Evolutionary conservation across 306 rosid species (phyloP), one percentile per base, ranked within the genome.

Genomic region (Quercus cerris): DNA sequence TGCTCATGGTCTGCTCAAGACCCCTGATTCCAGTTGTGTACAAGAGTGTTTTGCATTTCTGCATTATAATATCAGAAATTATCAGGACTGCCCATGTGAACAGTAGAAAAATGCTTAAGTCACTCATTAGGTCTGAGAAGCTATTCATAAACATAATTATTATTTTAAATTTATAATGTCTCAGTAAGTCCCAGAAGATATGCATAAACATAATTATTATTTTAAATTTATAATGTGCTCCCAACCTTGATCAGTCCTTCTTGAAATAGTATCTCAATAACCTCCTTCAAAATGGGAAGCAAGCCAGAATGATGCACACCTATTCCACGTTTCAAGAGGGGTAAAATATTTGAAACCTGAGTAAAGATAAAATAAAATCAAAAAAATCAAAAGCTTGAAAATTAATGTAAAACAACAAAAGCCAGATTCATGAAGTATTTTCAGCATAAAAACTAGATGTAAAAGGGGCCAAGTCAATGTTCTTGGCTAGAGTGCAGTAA

Each of bases 271-370:
- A 95, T 91, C 87, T 95, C 99, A 70, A 95, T 95, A 56, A 95
- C 98, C 87, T 95, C 99, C 89, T 93, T 95, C 76, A 95, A 75
- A 88, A 95, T 95, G 82, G 99, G 99, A 74, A 95, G 97, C 90
- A 95, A 89, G 59, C 99, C 99, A 70, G 99, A 95, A 85, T 95
- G 99, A 90, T 95, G 99, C 41, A 95, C 98, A 62, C 99, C 99
- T 70, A 95, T 93, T 81, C 99, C 99, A 82, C 99, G 97, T 81
- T 91, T 93, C 86, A 95, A 88, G 84, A 93, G 94, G 74, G 99
- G 99, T 73, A 95, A 75, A 91, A 95, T 93, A 86, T 87, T 88
- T 6, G 94, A 88, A 75, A 93, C 99, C 99, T 95, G 79, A 71
- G 61, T 33, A 44, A 76, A 41, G 46, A 41, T 41, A 41, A 41